Evolutionary conservation across 768 basidiomycete species (phyloP), one percentile per base, ranked within the genome.

Genomic region (Tricholoma bakamatsutake): DNA sequence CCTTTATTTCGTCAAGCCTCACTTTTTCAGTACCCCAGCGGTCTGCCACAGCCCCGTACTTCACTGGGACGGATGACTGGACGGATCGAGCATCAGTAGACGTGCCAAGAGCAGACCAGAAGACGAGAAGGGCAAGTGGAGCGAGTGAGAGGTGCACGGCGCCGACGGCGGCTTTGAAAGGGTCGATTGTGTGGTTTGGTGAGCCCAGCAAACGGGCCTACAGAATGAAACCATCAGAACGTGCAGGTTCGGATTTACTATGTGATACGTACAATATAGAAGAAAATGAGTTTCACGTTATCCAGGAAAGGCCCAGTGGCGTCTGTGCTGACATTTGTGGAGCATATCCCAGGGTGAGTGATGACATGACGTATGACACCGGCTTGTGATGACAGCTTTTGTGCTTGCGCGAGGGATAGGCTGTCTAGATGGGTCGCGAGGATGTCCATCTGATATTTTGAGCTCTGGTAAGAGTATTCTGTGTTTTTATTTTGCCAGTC

Each of bases 391-490:
- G 65, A 50, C 15, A 55, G 21, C 54, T 65, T 60, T 50, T 66
- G 64, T 48, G 24, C 15, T 30, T 48, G 28, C 15, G 8, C 15
- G 6, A 70, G 59, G 17, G 81, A 75, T 4, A 68, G 65, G 30
- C 65, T 72, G 56, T 87, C 82, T 47, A 93, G 74, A 43, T 75
- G 69, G 1, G 80, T 70, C 1, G 77, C 75, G 40, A 92, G 71
- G 47, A 93, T 66, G 63, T 91, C 88, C 24, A 84, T 83, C 69
- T 92, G 85, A 63, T 87, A 91, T 67, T 93, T 93, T 10, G 81
- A 76, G 37, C 71, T 75, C 62, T 88, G 80, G 64, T 93, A 94
- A 0, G 88, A 81, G 55, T 81, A 77, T 17, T 69, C 65, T 7
- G 84, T 82, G 47, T 79, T 74, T 43, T 77, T 69, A 37, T 87